phyloP scores from a whole-genome alignment of 1,284 basidiomycete genomes.

The Moesziomyces sp. region DNA sequence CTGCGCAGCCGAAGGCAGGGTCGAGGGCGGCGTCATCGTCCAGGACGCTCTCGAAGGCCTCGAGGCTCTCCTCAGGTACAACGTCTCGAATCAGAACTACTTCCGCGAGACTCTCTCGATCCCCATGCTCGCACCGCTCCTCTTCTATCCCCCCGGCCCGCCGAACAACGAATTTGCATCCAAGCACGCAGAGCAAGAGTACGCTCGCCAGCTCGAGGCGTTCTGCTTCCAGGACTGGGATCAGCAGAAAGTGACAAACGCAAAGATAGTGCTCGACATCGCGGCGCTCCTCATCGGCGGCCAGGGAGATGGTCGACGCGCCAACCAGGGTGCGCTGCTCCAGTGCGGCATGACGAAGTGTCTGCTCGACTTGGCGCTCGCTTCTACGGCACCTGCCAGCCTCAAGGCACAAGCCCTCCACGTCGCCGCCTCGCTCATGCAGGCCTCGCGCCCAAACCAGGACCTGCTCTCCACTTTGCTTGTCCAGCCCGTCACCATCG shows the following conservation, averaged over 20 bases:
- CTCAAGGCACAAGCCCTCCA: slow-evolving; percentile 82
- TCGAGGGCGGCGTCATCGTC: slow-evolving; percentile 85
- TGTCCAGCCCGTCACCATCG: slow-evolving; percentile 50
- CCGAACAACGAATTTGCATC: slow-evolving; percentile 65
- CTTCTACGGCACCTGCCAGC: slow-evolving; percentile 87
- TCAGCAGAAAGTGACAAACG: slow-evolving; percentile 84
- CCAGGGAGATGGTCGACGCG: slow-evolving; percentile 70
- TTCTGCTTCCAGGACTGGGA: slow-evolving; percentile 98
- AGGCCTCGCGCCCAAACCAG: slow-evolving; percentile 69
- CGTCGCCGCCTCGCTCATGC: slow-evolving; percentile 70
- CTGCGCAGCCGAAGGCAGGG: slow-evolving; percentile 85
- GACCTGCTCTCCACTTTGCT: slow-evolving; percentile 68
- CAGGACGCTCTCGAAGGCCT: slow-evolving; percentile 87
- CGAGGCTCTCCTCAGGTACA: slow-evolving; percentile 86
- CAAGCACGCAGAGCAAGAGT: slow-evolving; percentile 71
- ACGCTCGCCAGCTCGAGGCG: slow-evolving; percentile 76
- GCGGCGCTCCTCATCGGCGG: slow-evolving; percentile 74
- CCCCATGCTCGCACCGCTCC: slow-evolving; percentile 80
- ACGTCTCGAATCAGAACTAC: slow-evolving; percentile 97
- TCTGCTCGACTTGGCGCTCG: slow-evolving; percentile 85
- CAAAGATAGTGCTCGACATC: slow-evolving; percentile 80
- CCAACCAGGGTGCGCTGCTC: slow-evolving; percentile 72
- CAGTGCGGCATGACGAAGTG: slow-evolving; percentile 79
- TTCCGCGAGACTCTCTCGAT: slow-evolving; percentile 92
- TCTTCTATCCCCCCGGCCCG: slow-evolving; percentile 80